A percentile compares a stretch with the other conserved stretches of the same genome.
Evolutionary conservation across 1,139 yeast genomes (phyloP).

Genomic region (Hyphopichia fennica): DNA sequence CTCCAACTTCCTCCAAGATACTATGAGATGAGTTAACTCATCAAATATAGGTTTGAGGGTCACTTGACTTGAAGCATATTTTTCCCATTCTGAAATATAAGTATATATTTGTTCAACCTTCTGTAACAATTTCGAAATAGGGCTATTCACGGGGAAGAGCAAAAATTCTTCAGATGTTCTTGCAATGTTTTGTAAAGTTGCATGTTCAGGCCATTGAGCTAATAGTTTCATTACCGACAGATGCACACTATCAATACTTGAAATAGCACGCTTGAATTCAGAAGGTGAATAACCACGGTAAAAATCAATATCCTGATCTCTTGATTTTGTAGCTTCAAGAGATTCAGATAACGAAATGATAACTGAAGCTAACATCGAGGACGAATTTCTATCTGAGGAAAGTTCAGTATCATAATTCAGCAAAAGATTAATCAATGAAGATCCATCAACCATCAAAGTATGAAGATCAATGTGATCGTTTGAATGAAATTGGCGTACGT

Average conservation of each 20-base stretch:
- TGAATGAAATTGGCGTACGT: constrained; percentile 27
- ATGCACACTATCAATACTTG: constrained; percentile 49
- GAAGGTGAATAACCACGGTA: constrained; percentile 64
- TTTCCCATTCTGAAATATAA: constrained; percentile 87
- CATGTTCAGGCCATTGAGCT: constrained; percentile 92
- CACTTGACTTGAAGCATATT: constrained; percentile 80
- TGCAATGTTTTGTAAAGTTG: constrained; percentile 70
- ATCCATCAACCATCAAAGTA: constrained; percentile 43
- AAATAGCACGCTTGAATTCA: constrained; percentile 63
- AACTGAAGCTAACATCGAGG: constrained; percentile 44
- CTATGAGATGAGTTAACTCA: constrained; percentile 65
- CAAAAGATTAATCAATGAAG: constrained; percentile 29
- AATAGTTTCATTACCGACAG: constrained; percentile 50
- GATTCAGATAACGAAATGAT: constrained; percentile 36
- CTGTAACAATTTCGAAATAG: constrained; percentile 75
- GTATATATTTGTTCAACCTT: constrained; percentile 87
- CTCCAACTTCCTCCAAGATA: constrained; percentile 89
- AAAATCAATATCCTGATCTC: constrained; percentile 49
- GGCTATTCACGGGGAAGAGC: constrained; percentile 60
- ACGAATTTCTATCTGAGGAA: constrained; percentile 20
- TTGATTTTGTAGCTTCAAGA: constrained; percentile 22
- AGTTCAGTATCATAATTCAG: constrained; percentile 18
- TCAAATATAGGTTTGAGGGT: constrained; percentile 59
- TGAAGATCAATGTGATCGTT: constrained; percentile 14
- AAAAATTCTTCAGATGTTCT: constrained; percentile 71